Evolutionary conservation across 2,329 filamentous ascomycete species (phyloP).

Genomic region (Pezicula carpinea): DNA sequence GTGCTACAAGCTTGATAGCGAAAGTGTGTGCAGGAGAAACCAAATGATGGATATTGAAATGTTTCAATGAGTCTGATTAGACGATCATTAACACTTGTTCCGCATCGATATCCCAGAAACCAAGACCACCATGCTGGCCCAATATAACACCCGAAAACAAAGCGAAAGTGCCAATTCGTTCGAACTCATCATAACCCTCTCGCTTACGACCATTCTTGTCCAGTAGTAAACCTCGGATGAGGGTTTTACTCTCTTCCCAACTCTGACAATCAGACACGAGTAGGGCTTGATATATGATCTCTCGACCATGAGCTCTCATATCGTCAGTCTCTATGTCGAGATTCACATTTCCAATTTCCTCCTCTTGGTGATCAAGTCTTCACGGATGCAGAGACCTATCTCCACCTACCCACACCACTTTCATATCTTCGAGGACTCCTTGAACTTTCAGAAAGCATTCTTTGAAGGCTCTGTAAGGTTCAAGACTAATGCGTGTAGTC

Average conservation of each 20-base stretch:
- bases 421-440: neutral
- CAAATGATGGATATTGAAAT: too few species aligned
- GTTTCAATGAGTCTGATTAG: too few species aligned
- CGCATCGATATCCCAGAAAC: neutral
- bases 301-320: too few species aligned
- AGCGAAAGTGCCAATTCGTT: neutral
- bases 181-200: neutral
- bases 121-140: neutral
- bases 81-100: neutral
- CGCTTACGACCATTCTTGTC: neutral
- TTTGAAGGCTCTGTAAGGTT: constrained; percentile 11
- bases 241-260: neutral
- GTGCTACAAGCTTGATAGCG: too few species aligned
- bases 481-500: constrained; percentile 4
- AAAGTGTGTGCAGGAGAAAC: too few species aligned
- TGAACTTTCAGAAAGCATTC: constrained; percentile 9
- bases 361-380: neutral
- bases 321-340: neutral
- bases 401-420: neutral
- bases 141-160: neutral
- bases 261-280: neutral
- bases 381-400: neutral
- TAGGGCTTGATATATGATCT: neutral
- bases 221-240: neutral
- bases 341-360: constrained; percentile 1